Conservation (phyloP, 208 protist genomes). For the Leptomonas pyrrhocoris region DNA sequence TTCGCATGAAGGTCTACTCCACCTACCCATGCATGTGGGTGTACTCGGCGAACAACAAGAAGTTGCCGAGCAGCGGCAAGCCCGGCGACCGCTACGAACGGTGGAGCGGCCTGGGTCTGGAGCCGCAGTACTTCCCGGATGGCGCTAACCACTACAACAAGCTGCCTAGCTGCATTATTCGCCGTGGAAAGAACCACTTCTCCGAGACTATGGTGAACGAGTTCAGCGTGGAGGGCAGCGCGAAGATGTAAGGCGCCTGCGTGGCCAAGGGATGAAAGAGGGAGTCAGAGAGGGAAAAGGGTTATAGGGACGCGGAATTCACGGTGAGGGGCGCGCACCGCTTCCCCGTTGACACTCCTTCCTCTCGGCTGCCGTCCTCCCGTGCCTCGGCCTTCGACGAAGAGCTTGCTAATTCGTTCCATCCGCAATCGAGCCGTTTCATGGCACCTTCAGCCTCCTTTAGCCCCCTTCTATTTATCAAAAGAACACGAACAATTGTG, state of each 20-base stretch:
- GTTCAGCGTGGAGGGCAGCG: conserved; percentile 37
- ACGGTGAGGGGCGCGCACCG: too few relatives aligned
- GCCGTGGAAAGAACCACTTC: conserved; percentile 48
- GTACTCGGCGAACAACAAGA: conserved; percentile 68
- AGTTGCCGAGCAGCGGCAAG: conserved; percentile 34
- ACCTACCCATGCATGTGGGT: conserved; percentile 70
- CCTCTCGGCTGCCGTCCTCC: too few relatives aligned
- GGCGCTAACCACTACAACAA: conserved; percentile 40
- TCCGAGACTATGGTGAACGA: conserved; percentile 57
- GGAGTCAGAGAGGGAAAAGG: neutral
- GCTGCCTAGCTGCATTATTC: conserved; percentile 40
- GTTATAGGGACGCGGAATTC: neutral
- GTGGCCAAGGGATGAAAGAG: neutral
- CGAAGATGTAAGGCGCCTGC: conserved; percentile 19
- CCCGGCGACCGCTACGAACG: conserved; percentile 52
- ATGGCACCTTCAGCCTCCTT: too few relatives aligned
- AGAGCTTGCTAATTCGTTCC: too few relatives aligned
- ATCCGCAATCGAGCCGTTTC: too few relatives aligned
- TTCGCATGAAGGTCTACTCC: conserved; percentile 62
- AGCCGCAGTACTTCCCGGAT: conserved; percentile 61
- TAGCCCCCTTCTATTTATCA: too few relatives aligned
- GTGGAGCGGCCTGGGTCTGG: conserved; percentile 42
- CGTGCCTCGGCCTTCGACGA: too few relatives aligned
- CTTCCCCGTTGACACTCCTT: too few relatives aligned
- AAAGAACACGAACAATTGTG: too few relatives aligned